These are phyloP conservation scores for Diaporthe sp. DNA, from an alignment of 2,329 filamentous ascomycete species.

Conservation along the genomic window DNA sequence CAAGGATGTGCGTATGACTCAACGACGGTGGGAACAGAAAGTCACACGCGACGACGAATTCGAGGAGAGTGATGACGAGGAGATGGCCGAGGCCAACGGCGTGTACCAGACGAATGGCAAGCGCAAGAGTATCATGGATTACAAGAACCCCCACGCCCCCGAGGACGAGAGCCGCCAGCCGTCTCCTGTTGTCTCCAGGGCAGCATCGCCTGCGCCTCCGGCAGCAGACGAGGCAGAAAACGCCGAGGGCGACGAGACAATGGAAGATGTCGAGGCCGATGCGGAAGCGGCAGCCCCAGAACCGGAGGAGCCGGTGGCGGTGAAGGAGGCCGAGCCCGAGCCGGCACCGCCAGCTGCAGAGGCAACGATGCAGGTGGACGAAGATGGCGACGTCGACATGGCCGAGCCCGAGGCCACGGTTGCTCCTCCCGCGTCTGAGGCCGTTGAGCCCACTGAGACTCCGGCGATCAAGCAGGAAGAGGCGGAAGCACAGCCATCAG, in stretches of 20 bases:
- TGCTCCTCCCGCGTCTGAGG: background rate
- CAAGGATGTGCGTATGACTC: conserved; percentile 84
- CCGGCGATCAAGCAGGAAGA: conserved; percentile 57
- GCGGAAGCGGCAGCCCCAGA: conserved; percentile 48
- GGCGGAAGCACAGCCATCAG: conserved; percentile 49
- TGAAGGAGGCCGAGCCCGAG: conserved; percentile 37
- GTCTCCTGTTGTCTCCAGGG: conserved; percentile 41
- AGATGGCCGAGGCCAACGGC: conserved; percentile 80
- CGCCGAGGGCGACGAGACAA: conserved; percentile 38
- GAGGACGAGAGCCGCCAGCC: conserved; percentile 50
- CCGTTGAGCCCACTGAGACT: conserved; percentile 48
- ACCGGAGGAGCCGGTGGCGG: conserved; percentile 44
- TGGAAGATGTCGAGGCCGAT: conserved; percentile 50
- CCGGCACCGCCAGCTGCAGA: conserved; percentile 7
- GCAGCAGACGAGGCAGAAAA: conserved; percentile 9
- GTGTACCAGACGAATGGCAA: conserved; percentile 67
- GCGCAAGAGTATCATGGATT: conserved; percentile 67
- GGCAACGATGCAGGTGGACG: conserved; percentile 54
- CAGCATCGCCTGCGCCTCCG: conserved; percentile 37
- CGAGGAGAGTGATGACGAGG: conserved; percentile 91
- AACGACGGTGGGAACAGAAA: conserved; percentile 85
- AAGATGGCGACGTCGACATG: conserved; percentile 68
- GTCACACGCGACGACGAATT: conserved; percentile 84
- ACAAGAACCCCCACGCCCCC: conserved; percentile 60
- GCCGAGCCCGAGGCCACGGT: conserved; percentile 48